Evolutionary conservation across 164 flowering plant species (phyloP), one percentile per base, ranked within the genome.

Genomic region (Vitis cinerea): DNA sequence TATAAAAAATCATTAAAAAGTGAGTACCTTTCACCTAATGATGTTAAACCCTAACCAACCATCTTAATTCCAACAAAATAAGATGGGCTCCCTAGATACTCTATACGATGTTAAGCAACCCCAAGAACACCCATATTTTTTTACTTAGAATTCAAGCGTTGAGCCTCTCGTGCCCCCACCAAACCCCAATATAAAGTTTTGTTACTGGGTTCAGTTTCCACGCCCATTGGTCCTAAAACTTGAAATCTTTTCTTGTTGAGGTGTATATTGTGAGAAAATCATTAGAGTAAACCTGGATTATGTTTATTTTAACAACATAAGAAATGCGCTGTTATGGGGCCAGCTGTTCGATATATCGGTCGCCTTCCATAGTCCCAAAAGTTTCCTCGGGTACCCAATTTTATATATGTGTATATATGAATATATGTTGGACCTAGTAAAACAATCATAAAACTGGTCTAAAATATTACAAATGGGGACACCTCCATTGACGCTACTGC

Each of bases 41-140:
- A 79, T 77, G 80, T 70, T 66, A 79, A 59, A 78, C 57, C 19
- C 60, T 70, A 79, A 81, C 80, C 76, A 79, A 76, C 74, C 58
- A 62, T n/a, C 71, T 59, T 8, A 37, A n/a, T 44, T 8, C 61
- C 23, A 48, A 29, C 52, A 47, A 57, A 66, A 44, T 49, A 52
- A 50, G 59, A 68, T 65, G 60, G 74, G 71, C 50, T 62, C 61
- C 53, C 23, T 27, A 70, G 52, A 69, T 67, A 70, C 62, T 74
- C 27, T 47, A 50, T 44, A 66, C 51, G 66, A 59, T 63, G 31
- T 65, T 14, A 75, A 78, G 74, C 75, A 60, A 78, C 72, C 44
- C 44, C 66, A 12, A 65, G 55, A 27, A 55, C 27, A 14, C 23
- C 11, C 53, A 48, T 61, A 19, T 64, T 54, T 59, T 69, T 67